Evolutionary conservation across 1,284 basidiomycete species (phyloP), one percentile per base, ranked within the genome.

Genomic region (Tremellales sp.): DNA sequence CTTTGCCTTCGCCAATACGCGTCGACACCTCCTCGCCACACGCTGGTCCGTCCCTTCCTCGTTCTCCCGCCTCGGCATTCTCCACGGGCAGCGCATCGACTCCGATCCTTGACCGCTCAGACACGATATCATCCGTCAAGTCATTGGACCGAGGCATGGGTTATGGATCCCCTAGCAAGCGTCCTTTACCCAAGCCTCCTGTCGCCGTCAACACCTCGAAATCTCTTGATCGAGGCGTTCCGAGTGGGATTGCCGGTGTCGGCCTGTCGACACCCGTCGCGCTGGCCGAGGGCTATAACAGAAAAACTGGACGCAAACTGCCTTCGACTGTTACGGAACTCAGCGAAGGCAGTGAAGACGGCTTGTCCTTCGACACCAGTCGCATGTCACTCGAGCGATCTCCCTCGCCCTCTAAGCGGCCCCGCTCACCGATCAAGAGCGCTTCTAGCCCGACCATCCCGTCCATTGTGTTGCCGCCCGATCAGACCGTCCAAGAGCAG

Each of bases 61-160:
- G 48, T 22, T 37, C 15, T 5, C 33, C 58, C 8, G 48, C 55
- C 6, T 45, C 61, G 45, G 49, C 62, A 3, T n/a, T n/a, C n/a
- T n/a, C n/a, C n/a, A n/a, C n/a, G n/a, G n/a, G n/a, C n/a, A n/a
- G n/a, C n/a, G n/a, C n/a, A n/a, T n/a, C n/a, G n/a, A n/a, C n/a
- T n/a, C n/a, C n/a, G n/a, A 51, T 53, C 1, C 49, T 71, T 10
- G 66, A 70, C 21, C 59, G 70, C 8, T 70, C 70, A 1, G 68
- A 73, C 45, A 73, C 72, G 0, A 43, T 70, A 25, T 65, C 68
- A 7, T 72, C 71, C 1, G 55, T 74, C 26, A 68, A 64, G 45
- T 73, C 70, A 1, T 54, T 73, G 1, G 71, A 73, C 51, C 60
- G 68, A 0, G 29, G 29, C 29, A 49, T 51, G n/a, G 60, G 53